Evolutionary conservation across 306 rosid species (phyloP).

Genomic region (Luffa acutangula): DNA sequence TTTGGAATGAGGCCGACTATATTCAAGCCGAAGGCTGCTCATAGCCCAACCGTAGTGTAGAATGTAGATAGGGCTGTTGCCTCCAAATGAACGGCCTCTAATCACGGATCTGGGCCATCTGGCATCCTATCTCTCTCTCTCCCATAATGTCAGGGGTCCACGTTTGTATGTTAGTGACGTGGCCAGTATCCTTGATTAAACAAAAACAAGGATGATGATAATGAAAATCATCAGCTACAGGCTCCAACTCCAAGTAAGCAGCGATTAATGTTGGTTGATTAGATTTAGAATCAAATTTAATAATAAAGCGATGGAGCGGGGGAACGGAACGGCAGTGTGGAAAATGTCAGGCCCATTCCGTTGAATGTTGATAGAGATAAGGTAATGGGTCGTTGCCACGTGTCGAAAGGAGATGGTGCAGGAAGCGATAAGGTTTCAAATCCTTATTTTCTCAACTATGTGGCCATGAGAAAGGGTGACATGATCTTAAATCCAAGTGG

Average conservation of each 20-base stretch:
- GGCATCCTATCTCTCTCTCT: background rate
- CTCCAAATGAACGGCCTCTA: background rate
- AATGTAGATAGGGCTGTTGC: background rate
- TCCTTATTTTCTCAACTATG: background rate
- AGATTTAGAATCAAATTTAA: no score
- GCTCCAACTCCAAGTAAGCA: background rate
- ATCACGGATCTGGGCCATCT: background rate
- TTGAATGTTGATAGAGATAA: constrained; percentile 6
- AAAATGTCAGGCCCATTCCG: background rate
- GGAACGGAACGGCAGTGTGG: background rate
- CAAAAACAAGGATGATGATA: no score
- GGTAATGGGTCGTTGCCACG: constrained; percentile 16
- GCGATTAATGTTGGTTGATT: background rate
- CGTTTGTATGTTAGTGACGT: background rate
- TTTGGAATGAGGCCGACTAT: background rate
- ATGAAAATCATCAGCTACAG: no score
- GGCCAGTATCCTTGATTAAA: background rate
- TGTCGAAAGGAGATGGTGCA: constrained; percentile 10
- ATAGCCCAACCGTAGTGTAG: no score
- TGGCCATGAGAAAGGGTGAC: constrained; percentile 12
- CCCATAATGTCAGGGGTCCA: background rate
- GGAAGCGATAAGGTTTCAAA: constrained; percentile 14
- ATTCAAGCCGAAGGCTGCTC: background rate
- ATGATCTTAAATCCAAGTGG: background rate
- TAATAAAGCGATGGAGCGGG: background rate